These are phyloP conservation scores for Scedosporium minutisporum DNA, from an alignment of 2,329 filamentous ascomycete species.

Conservation along the genomic window DNA sequence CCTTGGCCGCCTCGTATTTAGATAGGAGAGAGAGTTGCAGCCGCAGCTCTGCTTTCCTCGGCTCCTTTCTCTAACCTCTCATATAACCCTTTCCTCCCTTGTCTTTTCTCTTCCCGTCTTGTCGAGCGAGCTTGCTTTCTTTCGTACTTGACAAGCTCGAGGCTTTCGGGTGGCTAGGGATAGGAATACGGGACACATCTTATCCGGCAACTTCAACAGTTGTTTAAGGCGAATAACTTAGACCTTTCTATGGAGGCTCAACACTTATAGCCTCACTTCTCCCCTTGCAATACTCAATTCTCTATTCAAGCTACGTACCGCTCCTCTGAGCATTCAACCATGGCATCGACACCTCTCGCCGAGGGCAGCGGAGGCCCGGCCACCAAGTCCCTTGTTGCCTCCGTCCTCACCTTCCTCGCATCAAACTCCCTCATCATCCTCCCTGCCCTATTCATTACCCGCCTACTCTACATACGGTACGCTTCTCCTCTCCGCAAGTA, in stretches of 20 bases:
- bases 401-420: conserved; percentile 15
- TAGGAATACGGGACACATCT: background rate
- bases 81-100: background rate
- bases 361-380: background rate
- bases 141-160: background rate
- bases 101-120: background rate
- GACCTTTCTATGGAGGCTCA: background rate
- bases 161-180: too few species aligned
- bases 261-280: background rate
- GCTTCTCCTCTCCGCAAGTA: conserved; percentile 53
- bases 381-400: conserved; percentile 1
- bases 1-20: background rate
- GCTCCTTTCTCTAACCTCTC: background rate
- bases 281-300: too few species aligned
- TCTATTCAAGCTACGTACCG: background rate
- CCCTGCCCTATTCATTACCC: conserved; percentile 23
- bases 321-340: background rate
- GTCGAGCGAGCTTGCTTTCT: background rate
- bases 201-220: conserved; percentile 6
- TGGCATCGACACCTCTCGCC: background rate
- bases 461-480: conserved; percentile 39
- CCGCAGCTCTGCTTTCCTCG: background rate
- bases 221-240: background rate
- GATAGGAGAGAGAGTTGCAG: background rate
- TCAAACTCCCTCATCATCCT: conserved; percentile 34